Percentiles rank a stretch among this genome's conserved stretches.
Conservation (phyloP, 2,329 filamentous ascomycete species). For the Colletotrichum tropicicola region DNA sequence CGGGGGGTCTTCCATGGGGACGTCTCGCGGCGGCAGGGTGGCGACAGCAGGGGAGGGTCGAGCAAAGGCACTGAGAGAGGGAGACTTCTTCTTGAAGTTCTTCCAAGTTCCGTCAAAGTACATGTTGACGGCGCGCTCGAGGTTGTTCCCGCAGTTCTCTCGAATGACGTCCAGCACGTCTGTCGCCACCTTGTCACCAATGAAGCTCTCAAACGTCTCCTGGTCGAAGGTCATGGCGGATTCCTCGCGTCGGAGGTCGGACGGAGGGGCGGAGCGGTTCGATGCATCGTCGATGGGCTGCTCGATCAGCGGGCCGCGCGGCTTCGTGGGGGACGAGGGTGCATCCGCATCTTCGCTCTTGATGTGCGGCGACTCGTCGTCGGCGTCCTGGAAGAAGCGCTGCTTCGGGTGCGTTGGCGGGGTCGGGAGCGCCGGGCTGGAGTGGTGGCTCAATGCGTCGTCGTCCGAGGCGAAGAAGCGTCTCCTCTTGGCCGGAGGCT, state of each 20-base stretch:
- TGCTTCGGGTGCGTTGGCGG: slow-evolving; percentile 36
- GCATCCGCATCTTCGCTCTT: slow-evolving; percentile 24
- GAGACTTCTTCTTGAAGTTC: slow-evolving; percentile 47
- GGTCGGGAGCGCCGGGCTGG: slow-evolving; percentile 24
- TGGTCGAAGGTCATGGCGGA: slow-evolving; percentile 60
- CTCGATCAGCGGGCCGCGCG: slow-evolving; percentile 32
- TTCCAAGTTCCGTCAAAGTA: slow-evolving; percentile 77
- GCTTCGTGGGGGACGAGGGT: slow-evolving; percentile 26
- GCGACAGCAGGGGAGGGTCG: neutral
- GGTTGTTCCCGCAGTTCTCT: slow-evolving; percentile 63
- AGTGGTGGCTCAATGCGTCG: slow-evolving; percentile 30
- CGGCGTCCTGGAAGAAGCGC: slow-evolving; percentile 47
- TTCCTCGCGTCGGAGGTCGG: slow-evolving; percentile 33
- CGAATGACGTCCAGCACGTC: slow-evolving; percentile 60
- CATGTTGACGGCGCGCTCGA: slow-evolving; percentile 74
- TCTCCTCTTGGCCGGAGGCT: slow-evolving; percentile 56
- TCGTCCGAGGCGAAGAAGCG: slow-evolving; percentile 53
- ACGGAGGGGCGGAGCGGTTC: slow-evolving; percentile 16
- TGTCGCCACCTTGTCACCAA: slow-evolving; percentile 63
- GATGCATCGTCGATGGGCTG: slow-evolving; percentile 33
- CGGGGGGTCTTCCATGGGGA: neutral
- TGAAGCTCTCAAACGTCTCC: slow-evolving; percentile 65
- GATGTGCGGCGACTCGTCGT: slow-evolving; percentile 39
- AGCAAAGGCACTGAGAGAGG: neutral
- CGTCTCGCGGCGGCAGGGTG: neutral